phyloP scores from a whole-genome alignment of 148 eudicot species.

The Silene conica region DNA sequence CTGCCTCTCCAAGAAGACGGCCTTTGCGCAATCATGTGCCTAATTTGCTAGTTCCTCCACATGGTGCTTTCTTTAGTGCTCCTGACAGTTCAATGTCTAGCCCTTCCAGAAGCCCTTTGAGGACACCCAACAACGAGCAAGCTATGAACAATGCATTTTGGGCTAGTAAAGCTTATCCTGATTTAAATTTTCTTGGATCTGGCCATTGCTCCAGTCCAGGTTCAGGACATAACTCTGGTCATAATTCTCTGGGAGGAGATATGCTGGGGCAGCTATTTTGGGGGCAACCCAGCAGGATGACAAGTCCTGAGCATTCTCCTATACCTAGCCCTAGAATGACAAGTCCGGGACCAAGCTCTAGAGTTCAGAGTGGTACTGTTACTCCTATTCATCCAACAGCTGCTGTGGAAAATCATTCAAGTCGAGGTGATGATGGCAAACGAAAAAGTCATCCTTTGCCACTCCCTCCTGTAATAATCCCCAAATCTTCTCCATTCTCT shows the following conservation, averaged over 20 bases:
- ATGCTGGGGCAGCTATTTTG: constrained; percentile 74
- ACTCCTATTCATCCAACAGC: constrained; percentile 94
- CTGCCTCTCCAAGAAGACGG: constrained; percentile 54
- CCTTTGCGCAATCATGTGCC: constrained; percentile 64
- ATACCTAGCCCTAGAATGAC: constrained; percentile 94
- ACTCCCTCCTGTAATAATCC: constrained; percentile 77
- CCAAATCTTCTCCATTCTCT: constrained; percentile 58
- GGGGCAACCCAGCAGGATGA: constrained; percentile 85
- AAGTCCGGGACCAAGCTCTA: constrained; percentile 94
- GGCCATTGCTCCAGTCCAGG: constrained; percentile 99
- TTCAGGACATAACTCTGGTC: constrained; percentile 93
- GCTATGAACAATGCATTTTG: constrained; percentile 52
- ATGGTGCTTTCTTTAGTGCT: constrained; percentile 71
- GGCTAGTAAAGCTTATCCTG: constrained; percentile 70
- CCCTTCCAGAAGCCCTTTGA: constrained; percentile 93
- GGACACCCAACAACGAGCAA: constrained; percentile 67
- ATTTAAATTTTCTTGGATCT: constrained; percentile 72
- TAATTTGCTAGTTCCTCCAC: constrained; percentile 61
- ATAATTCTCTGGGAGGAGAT: constrained; percentile 95
- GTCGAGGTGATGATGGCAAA: constrained; percentile 6
- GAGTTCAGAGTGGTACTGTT: constrained; percentile 95
- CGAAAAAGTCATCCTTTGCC: constrained; percentile 67
- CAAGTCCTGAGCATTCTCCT: constrained; percentile 95
- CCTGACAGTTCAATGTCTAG: constrained; percentile 94
- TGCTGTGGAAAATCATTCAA: constrained; percentile 39